Evolutionary conservation across 2,329 filamentous ascomycete species (phyloP).

Genomic region (Fusarium torulosum): DNA sequence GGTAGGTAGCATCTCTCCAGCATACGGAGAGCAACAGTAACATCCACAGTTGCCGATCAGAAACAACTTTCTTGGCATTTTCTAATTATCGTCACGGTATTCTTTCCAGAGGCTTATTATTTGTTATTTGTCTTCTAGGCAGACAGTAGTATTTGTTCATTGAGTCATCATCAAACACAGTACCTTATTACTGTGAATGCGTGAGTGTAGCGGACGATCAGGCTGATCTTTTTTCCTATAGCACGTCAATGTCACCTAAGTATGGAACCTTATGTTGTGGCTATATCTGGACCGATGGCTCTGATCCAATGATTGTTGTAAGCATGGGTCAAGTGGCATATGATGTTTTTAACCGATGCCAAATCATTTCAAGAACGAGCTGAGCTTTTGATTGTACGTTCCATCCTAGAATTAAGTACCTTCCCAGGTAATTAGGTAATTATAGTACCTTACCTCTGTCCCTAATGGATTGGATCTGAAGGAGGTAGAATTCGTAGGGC

Average conservation of each 20-base stretch:
- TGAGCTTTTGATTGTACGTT: not conserved
- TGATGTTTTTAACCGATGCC: not conserved
- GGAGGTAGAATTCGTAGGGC: too few relatives aligned
- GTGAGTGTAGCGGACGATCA: conserved; percentile 9
- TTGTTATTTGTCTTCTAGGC: not conserved
- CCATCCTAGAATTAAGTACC: too few relatives aligned
- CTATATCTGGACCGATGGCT: not conserved
- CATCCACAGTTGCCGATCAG: conserved; percentile 17
- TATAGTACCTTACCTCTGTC: not conserved
- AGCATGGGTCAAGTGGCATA: not conserved
- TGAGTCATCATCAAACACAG: conserved; percentile 18
- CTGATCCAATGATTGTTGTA: conserved; percentile 11
- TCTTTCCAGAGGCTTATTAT: not conserved
- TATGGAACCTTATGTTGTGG: conserved; percentile 6
- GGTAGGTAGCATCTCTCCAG: conserved; percentile 8
- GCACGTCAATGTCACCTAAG: conserved; percentile 16
- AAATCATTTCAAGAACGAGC: not conserved
- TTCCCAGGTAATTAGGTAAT: too few relatives aligned
- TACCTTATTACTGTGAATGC: conserved; percentile 16
- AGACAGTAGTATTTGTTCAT: conserved; percentile 1
- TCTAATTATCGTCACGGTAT: not conserved
- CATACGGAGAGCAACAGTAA: not conserved
- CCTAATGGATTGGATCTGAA: not conserved
- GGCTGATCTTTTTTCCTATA: conserved; percentile 18
- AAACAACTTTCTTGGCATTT: conserved; percentile 8